phyloP scores from a whole-genome alignment of 2,329 filamentous ascomycete genomes.

The Geosmithia flava region DNA sequence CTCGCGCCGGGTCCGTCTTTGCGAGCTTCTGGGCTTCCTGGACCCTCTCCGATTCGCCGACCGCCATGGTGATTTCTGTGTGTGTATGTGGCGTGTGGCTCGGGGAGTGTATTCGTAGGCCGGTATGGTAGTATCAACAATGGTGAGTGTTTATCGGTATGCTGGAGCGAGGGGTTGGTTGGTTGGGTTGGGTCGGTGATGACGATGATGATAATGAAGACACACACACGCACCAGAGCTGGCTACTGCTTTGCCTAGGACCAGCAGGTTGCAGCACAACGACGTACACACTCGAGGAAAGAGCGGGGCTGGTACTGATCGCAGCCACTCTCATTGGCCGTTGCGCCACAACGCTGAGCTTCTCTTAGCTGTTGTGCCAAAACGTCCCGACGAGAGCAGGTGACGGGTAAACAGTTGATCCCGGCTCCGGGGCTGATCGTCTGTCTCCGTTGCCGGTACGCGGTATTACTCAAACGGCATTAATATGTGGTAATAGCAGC shows the following conservation, averaged over 20 bases:
- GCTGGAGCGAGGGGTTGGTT: background rate
- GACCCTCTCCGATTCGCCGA: slow-evolving; percentile 53
- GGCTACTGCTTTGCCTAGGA: background rate
- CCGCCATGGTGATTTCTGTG: slow-evolving; percentile 33
- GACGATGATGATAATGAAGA: slow-evolving; percentile 5
- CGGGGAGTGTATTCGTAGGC: background rate
- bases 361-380: background rate
- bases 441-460: background rate
- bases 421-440: no score
- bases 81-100: background rate
- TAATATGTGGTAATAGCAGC: background rate
- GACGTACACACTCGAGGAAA: slow-evolving; percentile 1
- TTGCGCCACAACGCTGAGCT: background rate
- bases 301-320: background rate
- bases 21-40: slow-evolving; percentile 78
- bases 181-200: slow-evolving; percentile 1
- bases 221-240: background rate
- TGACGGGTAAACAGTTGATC: background rate
- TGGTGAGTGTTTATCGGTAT: background rate
- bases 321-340: background rate
- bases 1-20: slow-evolving; percentile 70
- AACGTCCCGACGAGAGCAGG: background rate
- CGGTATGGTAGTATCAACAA: background rate
- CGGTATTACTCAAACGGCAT: no score
- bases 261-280: slow-evolving; percentile 2